Conservation (phyloP, 176 grass and related monocot species). For the Carex littledalei region DNA sequence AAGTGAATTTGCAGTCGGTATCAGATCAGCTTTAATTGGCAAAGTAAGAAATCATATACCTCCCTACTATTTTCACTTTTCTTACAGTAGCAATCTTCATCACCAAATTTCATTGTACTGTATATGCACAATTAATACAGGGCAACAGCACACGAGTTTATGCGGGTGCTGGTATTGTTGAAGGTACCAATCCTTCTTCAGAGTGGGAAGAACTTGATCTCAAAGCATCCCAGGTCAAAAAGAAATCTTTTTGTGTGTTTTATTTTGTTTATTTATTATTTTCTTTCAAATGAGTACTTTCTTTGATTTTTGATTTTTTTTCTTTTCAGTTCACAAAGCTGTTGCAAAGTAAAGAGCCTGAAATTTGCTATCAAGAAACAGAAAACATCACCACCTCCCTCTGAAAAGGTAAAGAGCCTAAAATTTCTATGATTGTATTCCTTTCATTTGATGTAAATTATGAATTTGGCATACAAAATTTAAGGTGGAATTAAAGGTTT, state of each 20-base stretch:
- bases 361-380: constrained; percentile 44
- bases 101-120: neutral
- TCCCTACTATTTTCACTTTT: neutral
- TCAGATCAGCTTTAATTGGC: constrained; percentile 82
- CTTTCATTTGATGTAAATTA: neutral
- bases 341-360: constrained; percentile 47
- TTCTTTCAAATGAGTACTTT: neutral
- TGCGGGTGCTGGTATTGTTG: constrained; percentile 82
- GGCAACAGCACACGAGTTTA: constrained; percentile 66
- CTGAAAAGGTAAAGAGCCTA: constrained; percentile 23
- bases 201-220: constrained; percentile 95
- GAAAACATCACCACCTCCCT: constrained; percentile 44
- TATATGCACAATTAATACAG: constrained; percentile 27
- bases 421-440: neutral
- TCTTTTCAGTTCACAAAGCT: constrained; percentile 75
- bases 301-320: neutral
- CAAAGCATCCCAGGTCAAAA: constrained; percentile 63
- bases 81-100: neutral
- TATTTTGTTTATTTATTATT: neutral
- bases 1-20: constrained; percentile 93
- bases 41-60: constrained; percentile 44
- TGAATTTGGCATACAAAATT: neutral
- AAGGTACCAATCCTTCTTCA: constrained; percentile 86
- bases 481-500: neutral
- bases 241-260: neutral